Base-by-base conservation (phyloP, 1,284 basidiomycete genomes). In the Ganoderma lingzhi region DNA sequence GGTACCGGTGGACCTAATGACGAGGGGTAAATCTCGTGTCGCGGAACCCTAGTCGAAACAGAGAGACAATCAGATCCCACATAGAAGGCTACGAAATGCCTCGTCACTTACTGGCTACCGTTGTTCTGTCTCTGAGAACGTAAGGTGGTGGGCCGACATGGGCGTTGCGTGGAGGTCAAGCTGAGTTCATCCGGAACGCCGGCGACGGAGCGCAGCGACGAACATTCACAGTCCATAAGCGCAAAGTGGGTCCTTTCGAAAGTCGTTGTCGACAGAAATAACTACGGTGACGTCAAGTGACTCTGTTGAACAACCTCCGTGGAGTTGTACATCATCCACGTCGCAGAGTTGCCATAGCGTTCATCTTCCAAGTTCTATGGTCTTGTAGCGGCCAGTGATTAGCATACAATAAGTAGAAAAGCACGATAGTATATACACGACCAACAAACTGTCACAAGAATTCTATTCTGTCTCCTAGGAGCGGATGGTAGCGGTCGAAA, bases 221-320 rank as follows among this genome's bases (percentile, higher is more conserved):
- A 53, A 53, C 6, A 53, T 53, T 53, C 51, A 17, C 51, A 53
- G 23, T 12, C 51, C 28, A 53, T 3, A 14, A 28, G 23, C 14
- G 14, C 1, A 23, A 28, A 9, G 23, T 28, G 42, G 60, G 3
- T 23, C 23, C 14, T 15, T 62, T 32, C 28, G 39, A 14, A 45
- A 9, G 30, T 39, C 17, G 8, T 41, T 3, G n/a, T 41, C n/a
- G 37, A 37, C 19, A 19, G 59, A 61, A 41, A 61, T 61, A 61
- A 42, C 37, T 37, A 14, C 10, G 12, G 28, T 62, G 60, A 62
- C 60, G 42, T 62, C 60, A 62, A 62, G 60, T 62, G 42, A 19
- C 60, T 56, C 30, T 55, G 28, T 15, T 2, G 51, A 32, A 55
- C 30, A 55, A 55, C 28, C 30, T 56, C 53, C 30, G 53, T 56